These are phyloP conservation scores for Claviceps sp. DNA, from an alignment of 2,329 filamentous ascomycete species.

Conservation along the genomic window DNA sequence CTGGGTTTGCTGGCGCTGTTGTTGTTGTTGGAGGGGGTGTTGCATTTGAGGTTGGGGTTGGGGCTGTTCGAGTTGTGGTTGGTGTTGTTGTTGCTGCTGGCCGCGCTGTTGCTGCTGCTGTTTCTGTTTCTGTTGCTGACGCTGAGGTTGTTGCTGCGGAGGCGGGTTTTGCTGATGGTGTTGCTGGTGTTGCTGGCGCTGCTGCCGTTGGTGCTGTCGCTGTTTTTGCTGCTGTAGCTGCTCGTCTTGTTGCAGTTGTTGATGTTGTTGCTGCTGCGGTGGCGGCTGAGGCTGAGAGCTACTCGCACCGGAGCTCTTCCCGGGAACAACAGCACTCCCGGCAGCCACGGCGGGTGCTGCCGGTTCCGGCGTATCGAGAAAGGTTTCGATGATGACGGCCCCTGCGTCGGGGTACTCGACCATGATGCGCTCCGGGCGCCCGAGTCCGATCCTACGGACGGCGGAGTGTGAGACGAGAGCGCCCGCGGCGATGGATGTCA, in stretches of 20 bases:
- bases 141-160: neutral
- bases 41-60: too few relatives aligned
- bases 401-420: constrained; percentile 38
- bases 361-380: constrained; percentile 26
- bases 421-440: constrained; percentile 41
- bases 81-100: neutral
- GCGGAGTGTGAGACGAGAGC: constrained; percentile 40
- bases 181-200: neutral
- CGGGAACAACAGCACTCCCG: neutral
- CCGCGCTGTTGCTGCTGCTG: neutral
- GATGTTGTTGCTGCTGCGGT: neutral
- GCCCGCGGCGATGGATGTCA: constrained; percentile 37
- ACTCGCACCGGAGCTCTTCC: neutral
- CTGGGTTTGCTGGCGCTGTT: too few relatives aligned
- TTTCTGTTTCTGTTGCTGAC: neutral
- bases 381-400: constrained; percentile 31
- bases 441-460: constrained; percentile 38
- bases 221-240: too few relatives aligned
- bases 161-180: neutral
- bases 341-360: constrained; percentile 3
- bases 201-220: neutral
- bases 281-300: neutral
- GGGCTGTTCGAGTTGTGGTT: too few relatives aligned
- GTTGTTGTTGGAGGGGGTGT: too few relatives aligned
- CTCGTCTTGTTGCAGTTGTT: too few relatives aligned